phyloP scores from a whole-genome alignment of 768 basidiomycete genomes.

The Hortiboletus campestris region DNA sequence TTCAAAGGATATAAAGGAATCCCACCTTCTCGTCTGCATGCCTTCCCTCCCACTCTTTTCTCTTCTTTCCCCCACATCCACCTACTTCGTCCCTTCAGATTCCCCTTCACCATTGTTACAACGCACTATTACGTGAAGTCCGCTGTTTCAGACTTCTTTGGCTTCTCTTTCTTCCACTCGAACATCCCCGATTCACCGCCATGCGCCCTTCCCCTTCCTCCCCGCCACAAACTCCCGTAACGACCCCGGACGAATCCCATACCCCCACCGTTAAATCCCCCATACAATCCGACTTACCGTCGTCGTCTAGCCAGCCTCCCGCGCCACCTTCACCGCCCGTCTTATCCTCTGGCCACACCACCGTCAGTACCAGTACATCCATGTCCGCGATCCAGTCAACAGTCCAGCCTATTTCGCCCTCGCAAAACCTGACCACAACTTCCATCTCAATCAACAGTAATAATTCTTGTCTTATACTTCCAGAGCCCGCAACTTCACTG shows the following conservation, averaged over 20 bases:
- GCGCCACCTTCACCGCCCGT: conserved; percentile 21
- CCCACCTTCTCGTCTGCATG: conserved; percentile 7
- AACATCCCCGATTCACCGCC: conserved; percentile 25
- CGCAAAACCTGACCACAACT: conserved; percentile 9
- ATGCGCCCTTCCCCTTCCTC: conserved; percentile 27
- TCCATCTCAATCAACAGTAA: conserved; percentile 12
- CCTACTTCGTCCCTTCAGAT: conserved; percentile 18
- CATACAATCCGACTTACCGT: conserved; percentile 4
- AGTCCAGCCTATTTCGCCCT: conserved; percentile 20
- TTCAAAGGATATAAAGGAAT: conserved; percentile 24
- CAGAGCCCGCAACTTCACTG: conserved; percentile 7
- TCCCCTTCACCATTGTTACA: conserved; percentile 7
- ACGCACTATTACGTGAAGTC: conserved; percentile 21
- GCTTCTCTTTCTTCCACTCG: conserved; percentile 10
- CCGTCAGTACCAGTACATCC: conserved; percentile 11
- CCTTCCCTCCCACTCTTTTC: conserved; percentile 9
- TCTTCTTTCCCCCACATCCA: conserved; percentile 14
- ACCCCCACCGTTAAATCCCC: conserved; percentile 9
- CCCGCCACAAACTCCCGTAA: conserved; percentile 25
- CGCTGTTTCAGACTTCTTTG: conserved; percentile 10
- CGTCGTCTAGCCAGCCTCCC: conserved; percentile 13
- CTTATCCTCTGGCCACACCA: conserved; percentile 7
- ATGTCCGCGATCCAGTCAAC: conserved; percentile 19
- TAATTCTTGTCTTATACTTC: conserved; percentile 23
- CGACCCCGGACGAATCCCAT: conserved; percentile 13